phyloP scores from a whole-genome alignment of 73 alveolate genomes.

The Breviolum minutum region DNA sequence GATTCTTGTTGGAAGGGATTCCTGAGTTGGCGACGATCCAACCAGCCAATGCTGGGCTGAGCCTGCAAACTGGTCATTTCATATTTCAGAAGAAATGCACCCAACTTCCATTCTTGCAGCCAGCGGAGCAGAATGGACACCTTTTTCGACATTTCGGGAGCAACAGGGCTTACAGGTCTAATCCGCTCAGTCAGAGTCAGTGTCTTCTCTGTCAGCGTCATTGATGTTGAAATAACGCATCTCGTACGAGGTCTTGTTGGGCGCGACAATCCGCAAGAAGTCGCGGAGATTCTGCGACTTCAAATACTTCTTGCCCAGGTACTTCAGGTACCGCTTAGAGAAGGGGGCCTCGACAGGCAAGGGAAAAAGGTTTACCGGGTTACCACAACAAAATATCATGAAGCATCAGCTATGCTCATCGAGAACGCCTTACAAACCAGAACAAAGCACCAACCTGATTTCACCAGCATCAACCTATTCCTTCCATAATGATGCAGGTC shows the following conservation, averaged over 20 bases:
- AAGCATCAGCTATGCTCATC: too few relatives aligned
- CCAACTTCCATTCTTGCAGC: background rate
- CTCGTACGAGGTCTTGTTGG: constrained; percentile 95
- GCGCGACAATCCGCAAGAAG: constrained; percentile 96
- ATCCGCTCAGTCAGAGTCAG: constrained; percentile 94
- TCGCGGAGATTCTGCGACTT: constrained; percentile 96
- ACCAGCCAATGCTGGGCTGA: constrained; percentile 27
- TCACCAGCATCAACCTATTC: too few relatives aligned
- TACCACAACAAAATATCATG: too few relatives aligned
- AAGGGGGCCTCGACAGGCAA: constrained; percentile 41
- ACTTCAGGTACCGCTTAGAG: constrained; percentile 96
- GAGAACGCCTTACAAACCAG: too few relatives aligned
- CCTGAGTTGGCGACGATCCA: constrained; percentile 1
- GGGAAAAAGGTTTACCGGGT: too few relatives aligned
- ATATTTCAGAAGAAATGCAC: too few relatives aligned
- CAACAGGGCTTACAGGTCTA: background rate
- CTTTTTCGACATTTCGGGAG: background rate
- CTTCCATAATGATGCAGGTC: too few relatives aligned
- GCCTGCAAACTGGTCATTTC: background rate
- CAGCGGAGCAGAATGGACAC: background rate
- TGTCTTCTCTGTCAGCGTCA: constrained; percentile 66
- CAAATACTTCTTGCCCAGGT: constrained; percentile 97
- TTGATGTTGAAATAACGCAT: constrained; percentile 96
- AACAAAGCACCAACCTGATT: too few relatives aligned
- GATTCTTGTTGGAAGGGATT: background rate